Conservation (phyloP, 148 eudicot species). For the Nyssa sinensis region DNA sequence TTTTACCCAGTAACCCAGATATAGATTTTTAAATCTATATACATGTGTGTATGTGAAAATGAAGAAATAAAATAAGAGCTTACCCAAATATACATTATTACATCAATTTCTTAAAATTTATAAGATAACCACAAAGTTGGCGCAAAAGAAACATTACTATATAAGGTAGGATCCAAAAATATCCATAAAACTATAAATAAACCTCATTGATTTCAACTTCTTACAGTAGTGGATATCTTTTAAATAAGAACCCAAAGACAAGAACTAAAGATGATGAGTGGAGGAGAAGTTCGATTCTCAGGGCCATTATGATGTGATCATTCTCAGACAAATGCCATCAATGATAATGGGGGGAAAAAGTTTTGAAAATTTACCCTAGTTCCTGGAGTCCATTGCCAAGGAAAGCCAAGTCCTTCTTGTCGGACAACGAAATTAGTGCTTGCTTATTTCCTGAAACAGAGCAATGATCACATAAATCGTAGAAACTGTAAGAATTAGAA, state of each 20-base stretch:
- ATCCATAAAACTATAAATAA: no score
- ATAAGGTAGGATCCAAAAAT: neutral
- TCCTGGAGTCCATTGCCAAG: conserved; percentile 76
- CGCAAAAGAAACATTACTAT: neutral
- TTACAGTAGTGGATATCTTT: neutral
- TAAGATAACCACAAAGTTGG: neutral
- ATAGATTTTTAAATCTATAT: neutral
- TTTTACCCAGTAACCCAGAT: no score
- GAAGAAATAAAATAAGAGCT: no score
- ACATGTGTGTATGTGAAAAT: no score
- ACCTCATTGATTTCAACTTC: no score
- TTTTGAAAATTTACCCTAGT: conserved; percentile 61
- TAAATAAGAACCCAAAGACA: neutral
- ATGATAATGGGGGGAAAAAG: neutral
- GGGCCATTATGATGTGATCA: neutral
- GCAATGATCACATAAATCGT: neutral
- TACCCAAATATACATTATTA: neutral
- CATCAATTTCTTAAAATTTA: neutral
- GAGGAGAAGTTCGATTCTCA: neutral
- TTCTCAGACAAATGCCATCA: neutral
- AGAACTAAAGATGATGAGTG: no score
- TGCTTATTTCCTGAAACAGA: conserved; percentile 45
- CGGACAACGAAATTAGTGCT: conserved; percentile 85
- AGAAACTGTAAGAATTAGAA: no score
- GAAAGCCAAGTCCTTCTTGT: conserved; percentile 66